Evolutionary conservation across 2,329 filamentous ascomycete species (phyloP).

Genomic region (Piedraia hortae): DNA sequence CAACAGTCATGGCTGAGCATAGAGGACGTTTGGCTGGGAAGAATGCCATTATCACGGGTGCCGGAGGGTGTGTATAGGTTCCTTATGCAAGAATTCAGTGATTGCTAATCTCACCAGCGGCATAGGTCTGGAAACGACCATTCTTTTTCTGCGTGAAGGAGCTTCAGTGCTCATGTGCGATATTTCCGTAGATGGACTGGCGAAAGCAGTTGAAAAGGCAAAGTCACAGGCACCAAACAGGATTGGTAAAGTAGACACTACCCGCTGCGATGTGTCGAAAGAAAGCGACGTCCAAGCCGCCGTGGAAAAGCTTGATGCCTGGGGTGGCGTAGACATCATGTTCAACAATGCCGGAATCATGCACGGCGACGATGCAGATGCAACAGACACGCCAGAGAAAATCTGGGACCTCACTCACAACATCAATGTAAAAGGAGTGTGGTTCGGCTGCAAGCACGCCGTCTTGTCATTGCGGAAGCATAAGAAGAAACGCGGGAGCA

Average conservation of each 20-base stretch:
- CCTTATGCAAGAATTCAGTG: too few relatives aligned
- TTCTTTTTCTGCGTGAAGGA: constrained; percentile 73
- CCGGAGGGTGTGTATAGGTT: constrained; percentile 40
- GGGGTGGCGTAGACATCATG: constrained; percentile 72
- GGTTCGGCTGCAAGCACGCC: constrained; percentile 84
- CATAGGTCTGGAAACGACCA: constrained; percentile 74
- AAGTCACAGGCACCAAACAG: constrained; percentile 31
- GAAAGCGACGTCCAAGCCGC: constrained; percentile 51
- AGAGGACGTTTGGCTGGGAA: constrained; percentile 30
- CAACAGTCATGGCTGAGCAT: neutral
- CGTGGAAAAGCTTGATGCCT: constrained; percentile 47
- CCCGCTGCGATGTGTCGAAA: constrained; percentile 56
- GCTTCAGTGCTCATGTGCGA: constrained; percentile 67
- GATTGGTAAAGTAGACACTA: constrained; percentile 34
- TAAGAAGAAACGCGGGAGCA: constrained; percentile 49
- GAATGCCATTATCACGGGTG: constrained; percentile 56
- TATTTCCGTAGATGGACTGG: constrained; percentile 51
- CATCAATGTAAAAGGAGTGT: constrained; percentile 97
- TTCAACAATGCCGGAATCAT: constrained; percentile 98
- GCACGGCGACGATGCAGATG: constrained; percentile 41
- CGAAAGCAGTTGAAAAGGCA: constrained; percentile 48
- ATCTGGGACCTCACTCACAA: constrained; percentile 86
- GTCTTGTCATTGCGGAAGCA: constrained; percentile 54
- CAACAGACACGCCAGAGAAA: constrained; percentile 57
- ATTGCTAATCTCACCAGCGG: constrained; percentile 33